Evolutionary conservation across 2,329 filamentous ascomycete species (phyloP), one percentile per base, ranked within the genome.

Genomic region (Salinomyces thailandicus): DNA sequence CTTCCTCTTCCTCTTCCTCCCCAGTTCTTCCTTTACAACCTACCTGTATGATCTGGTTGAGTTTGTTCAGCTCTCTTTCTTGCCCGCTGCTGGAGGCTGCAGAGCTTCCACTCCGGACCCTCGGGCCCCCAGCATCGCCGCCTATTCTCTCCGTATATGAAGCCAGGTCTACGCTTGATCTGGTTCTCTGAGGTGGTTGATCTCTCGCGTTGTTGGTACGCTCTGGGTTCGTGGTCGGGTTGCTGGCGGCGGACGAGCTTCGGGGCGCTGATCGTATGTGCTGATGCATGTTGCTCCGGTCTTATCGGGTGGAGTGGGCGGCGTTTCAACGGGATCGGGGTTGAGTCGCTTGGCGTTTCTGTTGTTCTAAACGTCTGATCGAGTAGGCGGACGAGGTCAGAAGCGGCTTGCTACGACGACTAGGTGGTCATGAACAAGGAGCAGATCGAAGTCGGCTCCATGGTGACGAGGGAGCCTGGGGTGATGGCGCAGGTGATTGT

Each of bases 41-140:
- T 66, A 93, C 86, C 73, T 91, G 85, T 52, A 95, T 79, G 54
- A 96, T 91, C 64, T 94, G 86, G 60, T 93, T 91, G 49, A 95
- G 70, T 66, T 91, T 91, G 73, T 76, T 58, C 81, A 64, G 75
- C 48, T 89, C 83, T 50, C 69, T 72, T 37, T 72, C 75, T 31
- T 75, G 73, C 17, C 40, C 42, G 18, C 42, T 38, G n/a, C 33
- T 20, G 12, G 45, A 30, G 35, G 31, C 36, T 12, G 35, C 43
- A 33, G 61, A 48, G 46, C 67, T 66, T 45, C 66, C 58, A 36
- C 63, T 64, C 18, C 70, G 62, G 36, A 67, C 67, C 40, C 68
- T 33, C 31, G 47, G 43, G 15, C 39, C 36, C 11, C 43, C 33
- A 12, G 40, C 33, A n/a, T 51, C 69, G 16, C 67, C 69, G 31